phyloP scores from a whole-genome alignment of 2,329 filamentous ascomycete species.

The Trichoderma guizhouense region DNA sequence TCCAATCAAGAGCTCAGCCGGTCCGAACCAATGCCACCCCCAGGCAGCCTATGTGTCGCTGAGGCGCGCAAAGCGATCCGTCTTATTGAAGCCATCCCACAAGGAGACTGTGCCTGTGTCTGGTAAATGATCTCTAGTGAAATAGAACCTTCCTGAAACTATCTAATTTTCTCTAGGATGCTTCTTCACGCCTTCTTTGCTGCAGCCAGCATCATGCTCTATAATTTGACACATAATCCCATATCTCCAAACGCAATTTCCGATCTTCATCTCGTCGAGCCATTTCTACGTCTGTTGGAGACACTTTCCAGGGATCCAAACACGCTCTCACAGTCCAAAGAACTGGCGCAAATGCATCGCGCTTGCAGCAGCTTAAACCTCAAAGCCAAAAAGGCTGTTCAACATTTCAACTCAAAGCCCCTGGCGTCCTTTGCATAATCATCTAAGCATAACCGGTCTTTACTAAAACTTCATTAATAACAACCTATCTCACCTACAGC shows the following conservation, averaged over 20 bases:
- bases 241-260: not conserved
- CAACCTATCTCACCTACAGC: not conserved
- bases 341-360: not conserved
- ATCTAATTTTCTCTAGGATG: not conserved
- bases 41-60: not conserved
- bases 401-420: not conserved
- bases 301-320: not conserved
- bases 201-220: not conserved
- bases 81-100: not conserved
- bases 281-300: conserved; percentile 1
- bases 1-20: not conserved
- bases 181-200: conserved; percentile 8
- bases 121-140: not conserved
- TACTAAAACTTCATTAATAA: not conserved
- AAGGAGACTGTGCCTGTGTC: conserved; percentile 4
- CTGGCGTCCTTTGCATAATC: not conserved
- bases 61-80: conserved; percentile 2
- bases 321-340: not conserved
- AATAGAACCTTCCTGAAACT: not conserved
- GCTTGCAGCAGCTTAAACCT: not conserved
- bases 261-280: not conserved
- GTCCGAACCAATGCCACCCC: not conserved
- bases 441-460: not conserved
- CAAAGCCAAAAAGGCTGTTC: conserved; percentile 4
- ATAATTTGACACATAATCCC: not conserved